A percentile compares a stretch with the other conserved stretches of the same genome.
These are phyloP conservation scores for Lachancea quebecensis DNA, from an alignment of 805 yeast species.

Conservation along the genomic window DNA sequence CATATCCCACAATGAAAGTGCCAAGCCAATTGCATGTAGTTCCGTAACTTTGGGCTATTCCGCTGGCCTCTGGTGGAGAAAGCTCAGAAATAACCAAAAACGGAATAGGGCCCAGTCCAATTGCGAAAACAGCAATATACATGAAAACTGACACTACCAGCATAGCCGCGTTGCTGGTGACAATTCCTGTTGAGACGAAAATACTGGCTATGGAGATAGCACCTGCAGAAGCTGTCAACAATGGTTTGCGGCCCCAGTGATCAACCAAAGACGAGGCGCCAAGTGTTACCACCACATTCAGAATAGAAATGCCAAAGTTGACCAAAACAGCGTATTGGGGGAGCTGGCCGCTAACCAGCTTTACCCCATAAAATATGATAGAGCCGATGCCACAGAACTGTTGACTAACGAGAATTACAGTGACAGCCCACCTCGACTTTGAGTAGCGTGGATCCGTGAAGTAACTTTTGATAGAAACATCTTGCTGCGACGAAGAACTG, in stretches of 20 bases:
- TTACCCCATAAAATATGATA: constrained; percentile 88
- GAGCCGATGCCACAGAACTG: constrained; percentile 92
- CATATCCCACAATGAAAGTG: constrained; percentile 71
- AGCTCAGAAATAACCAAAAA: constrained; percentile 82
- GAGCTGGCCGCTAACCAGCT: constrained; percentile 61
- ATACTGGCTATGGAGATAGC: constrained; percentile 64
- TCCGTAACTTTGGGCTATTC: constrained; percentile 89
- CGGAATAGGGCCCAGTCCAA: constrained; percentile 95
- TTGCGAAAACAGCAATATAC: constrained; percentile 80
- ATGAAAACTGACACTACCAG: constrained; percentile 59
- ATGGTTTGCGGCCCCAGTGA: constrained; percentile 63
- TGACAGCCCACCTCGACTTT: constrained; percentile 57
- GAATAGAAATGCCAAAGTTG: constrained; percentile 68
- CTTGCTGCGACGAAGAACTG: constrained; percentile 4
- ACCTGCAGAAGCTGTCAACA: constrained; percentile 57
- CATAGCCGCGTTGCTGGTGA: constrained; percentile 37
- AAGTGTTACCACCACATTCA: constrained; percentile 70
- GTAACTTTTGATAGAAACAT: constrained; percentile 37
- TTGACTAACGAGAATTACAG: constrained; percentile 72
- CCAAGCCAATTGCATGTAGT: constrained; percentile 88
- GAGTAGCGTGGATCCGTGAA: constrained; percentile 44
- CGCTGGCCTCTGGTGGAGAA: constrained; percentile 73
- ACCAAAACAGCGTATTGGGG: constrained; percentile 66
- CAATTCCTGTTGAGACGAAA: constrained; percentile 60
- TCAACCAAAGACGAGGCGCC: constrained; percentile 73